These are phyloP conservation scores for Cladosporium sp. DNA, from an alignment of 2,329 filamentous ascomycete species.

Conservation along the genomic window DNA sequence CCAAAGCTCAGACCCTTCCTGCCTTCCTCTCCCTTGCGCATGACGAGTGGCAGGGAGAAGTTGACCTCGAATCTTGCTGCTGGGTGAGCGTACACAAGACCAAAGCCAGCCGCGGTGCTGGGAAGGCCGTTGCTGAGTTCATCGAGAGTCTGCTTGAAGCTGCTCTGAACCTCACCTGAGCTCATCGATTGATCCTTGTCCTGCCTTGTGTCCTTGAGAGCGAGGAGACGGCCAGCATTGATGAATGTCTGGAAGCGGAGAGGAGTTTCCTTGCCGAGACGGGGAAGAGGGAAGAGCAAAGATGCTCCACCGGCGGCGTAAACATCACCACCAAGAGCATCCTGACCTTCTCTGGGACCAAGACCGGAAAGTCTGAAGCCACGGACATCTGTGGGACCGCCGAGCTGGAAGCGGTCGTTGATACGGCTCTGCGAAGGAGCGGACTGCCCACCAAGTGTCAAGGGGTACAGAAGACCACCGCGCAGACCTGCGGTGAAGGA, in stretches of 20 bases:
- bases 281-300: constrained; percentile 78
- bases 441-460: constrained; percentile 58
- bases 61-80: constrained; percentile 93
- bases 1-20: constrained; percentile 91
- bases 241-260: constrained; percentile 85
- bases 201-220: constrained; percentile 54
- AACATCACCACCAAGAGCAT: constrained; percentile 86
- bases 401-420: constrained; percentile 92
- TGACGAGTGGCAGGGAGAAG: constrained; percentile 80
- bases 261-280: constrained; percentile 74
- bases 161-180: constrained; percentile 48
- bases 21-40: constrained; percentile 77
- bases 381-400: constrained; percentile 88
- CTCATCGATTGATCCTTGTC: constrained; percentile 45
- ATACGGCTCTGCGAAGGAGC: constrained; percentile 67
- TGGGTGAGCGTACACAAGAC: constrained; percentile 90
- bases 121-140: constrained; percentile 73
- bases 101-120: constrained; percentile 80
- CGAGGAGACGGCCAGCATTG: constrained; percentile 81
- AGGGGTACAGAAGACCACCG: constrained; percentile 76
- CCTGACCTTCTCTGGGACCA: constrained; percentile 78
- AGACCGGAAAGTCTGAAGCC: constrained; percentile 88
- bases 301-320: constrained; percentile 88
- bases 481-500: constrained; percentile 79
- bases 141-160: constrained; percentile 59